Percentiles rank a stretch among this genome's conserved stretches.
These are phyloP conservation scores for Pseudognaphalium luteoalbum DNA, from an alignment of 129 eudicot species.

Conservation along the genomic window DNA sequence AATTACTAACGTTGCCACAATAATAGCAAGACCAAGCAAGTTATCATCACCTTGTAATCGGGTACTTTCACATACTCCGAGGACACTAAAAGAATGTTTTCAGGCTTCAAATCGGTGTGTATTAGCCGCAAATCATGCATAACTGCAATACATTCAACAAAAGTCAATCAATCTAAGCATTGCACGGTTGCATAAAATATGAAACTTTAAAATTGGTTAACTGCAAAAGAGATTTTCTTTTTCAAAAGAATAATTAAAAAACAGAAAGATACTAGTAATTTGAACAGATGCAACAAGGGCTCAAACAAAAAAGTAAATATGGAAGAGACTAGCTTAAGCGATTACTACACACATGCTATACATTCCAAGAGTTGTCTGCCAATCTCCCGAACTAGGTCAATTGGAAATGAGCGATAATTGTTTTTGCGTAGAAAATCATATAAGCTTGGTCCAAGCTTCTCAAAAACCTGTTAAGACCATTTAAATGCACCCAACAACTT, in stretches of 20 bases:
- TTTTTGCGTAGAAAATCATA: slow-evolving; percentile 97
- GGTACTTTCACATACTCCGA: slow-evolving; percentile 77
- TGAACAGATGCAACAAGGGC: slow-evolving; percentile 7
- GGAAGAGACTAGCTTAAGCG: slow-evolving; percentile 32
- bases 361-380: slow-evolving; percentile 98
- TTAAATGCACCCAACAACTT: slow-evolving; percentile 59
- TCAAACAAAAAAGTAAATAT: slow-evolving; percentile 1
- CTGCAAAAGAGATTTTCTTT: neutral
- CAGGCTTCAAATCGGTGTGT: slow-evolving; percentile 97
- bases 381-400: slow-evolving; percentile 97
- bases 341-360: slow-evolving; percentile 96
- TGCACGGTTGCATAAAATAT: neutral
- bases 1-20: neutral
- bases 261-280: neutral
- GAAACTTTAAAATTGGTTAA: too few species aligned
- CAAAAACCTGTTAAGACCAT: slow-evolving; percentile 87
- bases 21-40: neutral
- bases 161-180: neutral
- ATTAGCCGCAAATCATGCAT: slow-evolving; percentile 89
- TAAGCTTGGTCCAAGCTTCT: slow-evolving; percentile 99
- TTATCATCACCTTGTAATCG: slow-evolving; percentile 67
- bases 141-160: slow-evolving; percentile 44
- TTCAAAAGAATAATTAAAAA: neutral
- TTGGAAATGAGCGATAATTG: slow-evolving; percentile 98
- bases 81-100: slow-evolving; percentile 78